Evolutionary conservation across 139 green algal genomes (phyloP).

Genomic region (Ulvella scutata): DNA sequence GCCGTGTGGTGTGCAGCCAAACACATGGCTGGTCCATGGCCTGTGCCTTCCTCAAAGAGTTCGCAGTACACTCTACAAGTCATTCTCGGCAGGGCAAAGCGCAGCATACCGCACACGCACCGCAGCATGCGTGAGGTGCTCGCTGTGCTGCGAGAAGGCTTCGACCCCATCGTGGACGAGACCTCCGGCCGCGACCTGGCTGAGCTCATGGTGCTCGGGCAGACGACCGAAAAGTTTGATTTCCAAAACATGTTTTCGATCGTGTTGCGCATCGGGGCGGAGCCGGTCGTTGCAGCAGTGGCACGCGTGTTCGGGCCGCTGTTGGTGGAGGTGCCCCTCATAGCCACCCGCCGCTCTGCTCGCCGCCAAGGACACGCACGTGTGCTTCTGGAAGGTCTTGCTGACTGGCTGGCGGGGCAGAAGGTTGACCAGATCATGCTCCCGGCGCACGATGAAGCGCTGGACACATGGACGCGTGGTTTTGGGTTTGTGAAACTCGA

Average conservation of each 20-base stretch:
- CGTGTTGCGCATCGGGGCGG: slow-evolving; percentile 50
- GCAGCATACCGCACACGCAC: background rate
- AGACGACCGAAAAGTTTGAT: slow-evolving; percentile 49
- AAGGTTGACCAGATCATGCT: slow-evolving; percentile 15
- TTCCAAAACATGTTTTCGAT: slow-evolving; percentile 69
- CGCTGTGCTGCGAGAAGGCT: slow-evolving; percentile 41
- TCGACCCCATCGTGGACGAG: slow-evolving; percentile 80
- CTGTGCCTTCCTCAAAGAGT: background rate
- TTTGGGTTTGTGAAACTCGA: background rate
- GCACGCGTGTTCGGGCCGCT: slow-evolving; percentile 60
- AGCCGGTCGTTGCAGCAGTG: slow-evolving; percentile 50
- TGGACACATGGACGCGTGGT: background rate
- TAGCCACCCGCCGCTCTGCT: slow-evolving; percentile 55
- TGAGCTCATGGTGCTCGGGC: slow-evolving; percentile 63
- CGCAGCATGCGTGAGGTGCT: slow-evolving; percentile 3
- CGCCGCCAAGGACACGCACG: slow-evolving; percentile 57
- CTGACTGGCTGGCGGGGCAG: slow-evolving; percentile 21
- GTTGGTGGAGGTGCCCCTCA: slow-evolving; percentile 76
- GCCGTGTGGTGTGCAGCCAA: background rate
- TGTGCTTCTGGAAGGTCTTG: slow-evolving; percentile 39
- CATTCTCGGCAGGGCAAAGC: background rate
- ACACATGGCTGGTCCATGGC: background rate
- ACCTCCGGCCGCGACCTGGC: slow-evolving; percentile 60
- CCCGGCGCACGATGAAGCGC: slow-evolving; percentile 1
- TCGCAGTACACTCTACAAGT: background rate